Percentiles rank a stretch among this genome's conserved stretches.
These are phyloP conservation scores for Aureobasidium sp. DNA, from an alignment of 2,329 filamentous ascomycete species.

Conservation along the genomic window DNA sequence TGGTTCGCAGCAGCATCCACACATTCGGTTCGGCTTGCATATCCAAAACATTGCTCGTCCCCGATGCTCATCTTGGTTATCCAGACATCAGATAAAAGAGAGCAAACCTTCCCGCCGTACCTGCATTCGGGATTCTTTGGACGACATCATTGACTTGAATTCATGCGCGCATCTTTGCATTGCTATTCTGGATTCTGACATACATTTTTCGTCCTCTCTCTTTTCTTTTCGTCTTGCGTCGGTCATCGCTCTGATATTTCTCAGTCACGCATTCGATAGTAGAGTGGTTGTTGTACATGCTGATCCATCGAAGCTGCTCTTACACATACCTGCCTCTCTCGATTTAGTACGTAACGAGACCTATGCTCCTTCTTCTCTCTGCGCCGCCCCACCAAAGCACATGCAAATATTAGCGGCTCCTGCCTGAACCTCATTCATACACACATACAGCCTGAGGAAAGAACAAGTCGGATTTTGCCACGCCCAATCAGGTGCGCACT, in stretches of 20 bases:
- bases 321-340: conserved; percentile 16
- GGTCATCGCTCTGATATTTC: neutral
- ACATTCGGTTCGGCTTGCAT: conserved; percentile 26
- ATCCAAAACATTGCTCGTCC: conserved; percentile 22
- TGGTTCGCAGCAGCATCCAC: conserved; percentile 15
- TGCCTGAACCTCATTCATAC: conserved; percentile 18
- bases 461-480: conserved; percentile 5
- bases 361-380: conserved; percentile 14
- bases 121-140: conserved; percentile 1
- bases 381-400: conserved; percentile 14
- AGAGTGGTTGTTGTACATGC: neutral
- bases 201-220: conserved; percentile 2
- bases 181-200: conserved; percentile 12
- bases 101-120: conserved; percentile 2
- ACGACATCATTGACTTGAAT: neutral
- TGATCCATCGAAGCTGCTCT: neutral
- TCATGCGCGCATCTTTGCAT: conserved; percentile 9
- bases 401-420: conserved; percentile 18
- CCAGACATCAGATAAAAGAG: conserved; percentile 2
- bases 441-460: neutral
- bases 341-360: conserved; percentile 15
- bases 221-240: neutral
- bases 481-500: conserved; percentile 1
- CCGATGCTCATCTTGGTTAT: conserved; percentile 22
- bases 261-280: neutral